Evolutionary conservation across 148 eudicot genomes (phyloP).

Genomic region (Silene conica): DNA sequence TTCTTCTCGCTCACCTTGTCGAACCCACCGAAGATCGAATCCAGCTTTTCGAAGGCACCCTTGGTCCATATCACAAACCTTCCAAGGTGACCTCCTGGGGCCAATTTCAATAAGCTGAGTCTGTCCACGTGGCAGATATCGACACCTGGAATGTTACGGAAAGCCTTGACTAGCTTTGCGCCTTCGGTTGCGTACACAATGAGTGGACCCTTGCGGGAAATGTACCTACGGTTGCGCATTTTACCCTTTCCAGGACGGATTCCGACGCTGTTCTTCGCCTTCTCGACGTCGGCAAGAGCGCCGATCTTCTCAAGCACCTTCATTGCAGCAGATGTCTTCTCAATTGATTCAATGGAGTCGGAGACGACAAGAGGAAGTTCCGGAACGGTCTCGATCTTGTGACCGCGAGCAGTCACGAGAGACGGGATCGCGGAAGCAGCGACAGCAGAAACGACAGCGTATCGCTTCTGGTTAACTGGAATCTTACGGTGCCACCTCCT

Average conservation of each 20-base stretch:
- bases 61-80: not conserved
- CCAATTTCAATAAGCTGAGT: not conserved
- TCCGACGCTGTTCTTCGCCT: not conserved
- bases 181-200: not conserved
- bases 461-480: not conserved
- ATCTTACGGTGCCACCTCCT: slow-evolving; percentile 1
- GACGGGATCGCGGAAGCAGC: not conserved
- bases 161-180: not conserved
- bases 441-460: not conserved
- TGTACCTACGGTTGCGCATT: not conserved
- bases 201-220: not conserved
- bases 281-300: not conserved
- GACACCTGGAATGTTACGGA: not conserved
- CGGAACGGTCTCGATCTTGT: not conserved
- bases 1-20: not conserved
- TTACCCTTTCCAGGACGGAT: not conserved
- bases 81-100: not conserved
- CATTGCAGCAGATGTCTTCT: not conserved
- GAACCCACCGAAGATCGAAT: not conserved
- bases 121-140: not conserved
- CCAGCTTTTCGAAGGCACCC: not conserved
- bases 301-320: not conserved
- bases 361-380: not conserved
- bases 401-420: not conserved
- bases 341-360: not conserved